Conservation (phyloP, 148 eudicot genomes). For the Drosera capensis region DNA sequence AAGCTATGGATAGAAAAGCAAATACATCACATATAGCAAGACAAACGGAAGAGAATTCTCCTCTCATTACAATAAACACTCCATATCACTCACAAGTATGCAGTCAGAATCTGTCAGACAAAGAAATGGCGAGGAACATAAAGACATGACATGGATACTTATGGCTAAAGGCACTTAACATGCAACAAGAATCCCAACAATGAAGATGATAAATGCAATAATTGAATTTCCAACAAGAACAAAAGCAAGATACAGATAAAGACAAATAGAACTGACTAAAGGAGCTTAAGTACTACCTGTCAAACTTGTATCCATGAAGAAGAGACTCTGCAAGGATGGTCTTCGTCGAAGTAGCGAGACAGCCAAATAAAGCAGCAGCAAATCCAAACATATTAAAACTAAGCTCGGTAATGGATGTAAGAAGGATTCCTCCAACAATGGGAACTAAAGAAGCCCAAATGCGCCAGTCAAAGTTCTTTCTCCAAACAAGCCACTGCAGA, state of each 20-base stretch:
- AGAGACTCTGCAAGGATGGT: constrained; percentile 96
- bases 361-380: constrained; percentile 91
- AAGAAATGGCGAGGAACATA: too few relatives aligned
- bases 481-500: constrained; percentile 94
- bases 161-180: too few relatives aligned
- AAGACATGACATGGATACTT: too few relatives aligned
- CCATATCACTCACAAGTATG: too few relatives aligned
- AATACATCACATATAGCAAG: not conserved
- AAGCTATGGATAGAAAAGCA: too few relatives aligned
- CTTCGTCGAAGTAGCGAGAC: constrained; percentile 90
- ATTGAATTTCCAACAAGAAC: not conserved
- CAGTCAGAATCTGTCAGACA: too few relatives aligned
- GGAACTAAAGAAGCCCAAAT: constrained; percentile 93
- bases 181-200: too few relatives aligned
- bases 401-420: constrained; percentile 85
- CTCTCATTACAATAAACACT: too few relatives aligned
- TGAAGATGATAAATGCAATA: not conserved
- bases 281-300: constrained; percentile 37
- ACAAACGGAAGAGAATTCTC: too few relatives aligned
- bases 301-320: constrained; percentile 93
- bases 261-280: not conserved
- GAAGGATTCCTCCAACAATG: constrained; percentile 94
- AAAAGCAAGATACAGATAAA: not conserved
- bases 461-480: constrained; percentile 71
- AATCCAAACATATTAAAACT: constrained; percentile 88